Evolutionary conservation across 2,329 filamentous ascomycete species (phyloP).

Genomic region (Colletotrichum sojae): DNA sequence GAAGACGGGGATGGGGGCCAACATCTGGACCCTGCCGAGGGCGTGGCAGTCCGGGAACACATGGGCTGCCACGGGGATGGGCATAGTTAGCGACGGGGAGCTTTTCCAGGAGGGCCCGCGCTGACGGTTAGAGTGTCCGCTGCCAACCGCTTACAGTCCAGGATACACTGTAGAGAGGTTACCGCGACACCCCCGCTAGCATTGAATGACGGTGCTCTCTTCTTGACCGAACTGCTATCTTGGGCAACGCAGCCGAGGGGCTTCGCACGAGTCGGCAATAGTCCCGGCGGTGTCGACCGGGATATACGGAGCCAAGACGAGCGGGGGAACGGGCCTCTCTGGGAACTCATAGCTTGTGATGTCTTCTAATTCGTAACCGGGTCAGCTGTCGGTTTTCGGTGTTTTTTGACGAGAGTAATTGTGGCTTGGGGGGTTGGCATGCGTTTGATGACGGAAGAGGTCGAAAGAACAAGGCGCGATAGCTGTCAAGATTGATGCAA

Average conservation of each 20-base stretch:
- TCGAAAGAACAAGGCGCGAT: neutral
- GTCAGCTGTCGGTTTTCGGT: neutral
- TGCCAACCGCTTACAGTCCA: neutral
- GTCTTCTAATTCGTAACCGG: slow-evolving; percentile 12
- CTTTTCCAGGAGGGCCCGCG: neutral
- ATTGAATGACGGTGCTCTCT: slow-evolving; percentile 7
- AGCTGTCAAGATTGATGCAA: neutral
- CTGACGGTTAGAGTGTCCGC: neutral
- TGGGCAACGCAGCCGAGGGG: slow-evolving; percentile 19
- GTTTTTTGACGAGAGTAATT: neutral
- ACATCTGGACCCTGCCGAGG: slow-evolving; percentile 25
- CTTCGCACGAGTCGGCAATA: slow-evolving; percentile 23
- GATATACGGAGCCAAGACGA: neutral
- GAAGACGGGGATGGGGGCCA: slow-evolving; percentile 20
- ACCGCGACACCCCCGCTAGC: slow-evolving; percentile 7
- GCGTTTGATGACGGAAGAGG: slow-evolving; percentile 1
- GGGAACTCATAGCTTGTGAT: neutral
- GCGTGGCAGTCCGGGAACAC: slow-evolving; percentile 30
- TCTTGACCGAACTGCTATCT: slow-evolving; percentile 26
- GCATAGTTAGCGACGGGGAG: neutral
- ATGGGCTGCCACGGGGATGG: slow-evolving; percentile 6
- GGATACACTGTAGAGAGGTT: neutral
- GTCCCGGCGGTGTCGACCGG: slow-evolving; percentile 31
- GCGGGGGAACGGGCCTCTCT: slow-evolving; percentile 21
- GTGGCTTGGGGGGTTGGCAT: slow-evolving; percentile 4